A percentile compares a stretch with the other conserved stretches of the same genome.
phyloP scores from a whole-genome alignment of 2,329 filamentous ascomycete genomes.

The Aspergillus bombycis region DNA sequence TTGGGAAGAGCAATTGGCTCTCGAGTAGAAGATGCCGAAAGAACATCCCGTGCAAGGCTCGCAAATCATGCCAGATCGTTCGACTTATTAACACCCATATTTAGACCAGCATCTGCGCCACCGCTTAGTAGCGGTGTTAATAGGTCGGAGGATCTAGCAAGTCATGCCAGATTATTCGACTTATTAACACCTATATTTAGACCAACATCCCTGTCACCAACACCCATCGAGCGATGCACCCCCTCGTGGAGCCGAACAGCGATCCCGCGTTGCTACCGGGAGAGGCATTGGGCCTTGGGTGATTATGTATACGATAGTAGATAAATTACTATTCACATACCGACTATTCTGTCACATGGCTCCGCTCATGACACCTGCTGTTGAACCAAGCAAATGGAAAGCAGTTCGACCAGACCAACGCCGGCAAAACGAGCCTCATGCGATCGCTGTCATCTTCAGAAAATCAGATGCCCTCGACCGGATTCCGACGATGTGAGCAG shows the following conservation, averaged over 20 bases:
- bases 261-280: not conserved
- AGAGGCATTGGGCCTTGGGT: not conserved
- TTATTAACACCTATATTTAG: not conserved
- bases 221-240: not conserved
- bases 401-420: constrained; percentile 5
- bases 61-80: not conserved
- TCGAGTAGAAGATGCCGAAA: not conserved
- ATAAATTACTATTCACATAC: not conserved
- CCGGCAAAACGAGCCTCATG: constrained; percentile 8
- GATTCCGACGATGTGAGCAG: constrained; percentile 6
- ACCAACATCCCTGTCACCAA: not conserved
- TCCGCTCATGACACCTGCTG: constrained; percentile 4
- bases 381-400: constrained; percentile 9
- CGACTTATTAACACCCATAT: not conserved
- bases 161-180: not conserved
- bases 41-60: not conserved
- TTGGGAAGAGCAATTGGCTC: not conserved
- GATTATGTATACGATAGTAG: not conserved
- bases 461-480: constrained; percentile 5
- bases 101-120: not conserved
- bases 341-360: constrained; percentile 7
- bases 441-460: constrained; percentile 8
- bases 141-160: not conserved
- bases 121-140: not conserved
- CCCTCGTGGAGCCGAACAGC: not conserved